Evolutionary conservation across 2,329 filamentous ascomycete genomes (phyloP), one percentile per base, ranked within the genome.

Genomic region (Cladosporium sp.): DNA sequence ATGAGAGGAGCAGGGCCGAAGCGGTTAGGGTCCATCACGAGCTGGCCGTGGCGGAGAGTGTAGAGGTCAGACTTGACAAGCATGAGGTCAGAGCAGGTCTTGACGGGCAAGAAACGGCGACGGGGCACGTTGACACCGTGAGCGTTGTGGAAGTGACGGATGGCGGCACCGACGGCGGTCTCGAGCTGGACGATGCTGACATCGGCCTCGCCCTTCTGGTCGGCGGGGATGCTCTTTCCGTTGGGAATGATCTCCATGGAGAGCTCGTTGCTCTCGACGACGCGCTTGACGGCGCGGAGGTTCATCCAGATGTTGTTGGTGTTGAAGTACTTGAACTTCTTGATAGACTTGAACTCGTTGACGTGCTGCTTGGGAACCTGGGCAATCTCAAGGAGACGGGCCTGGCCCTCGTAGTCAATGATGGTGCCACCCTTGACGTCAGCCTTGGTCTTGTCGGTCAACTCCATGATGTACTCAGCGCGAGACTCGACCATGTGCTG

Each of bases 321-420:
- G 89, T 99, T 99, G 90, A 99, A 99, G 89, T 99, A 99, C 88
- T 96, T 97, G 91, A 99, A 99, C 88, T 99, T 99, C 90, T 99
- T 99, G 87, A 99, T 99, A 58, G 93, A 97, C 89, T 99, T 99
- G 92, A 99, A 99, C 85, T 99, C 95, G 84, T 99, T 98, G 80
- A 95, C 92, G 83, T 99, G 95, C 86, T 99, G 92, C 89, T 98
- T 99, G 82, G 95, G 95, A 40, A 99, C 95, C 86, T 99, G 95
- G 16, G 95, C 95, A 75, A 99, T 97, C 85, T 99, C 95, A 62
- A 99, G 91, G 72, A 99, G 90, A 78, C 95, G 93, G 73, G 96
- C 94, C 66, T 91, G 93, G 76, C 94, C 94, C 80, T 99, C 95
- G 82, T 97, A 97, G 84, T 99, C 94, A 77, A 99, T 99, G 80